Percentiles rank a stretch among this genome's conserved stretches.
These are phyloP conservation scores for Dionaea muscipula DNA, from an alignment of 179 eudicot genomes.

Conservation along the genomic window DNA sequence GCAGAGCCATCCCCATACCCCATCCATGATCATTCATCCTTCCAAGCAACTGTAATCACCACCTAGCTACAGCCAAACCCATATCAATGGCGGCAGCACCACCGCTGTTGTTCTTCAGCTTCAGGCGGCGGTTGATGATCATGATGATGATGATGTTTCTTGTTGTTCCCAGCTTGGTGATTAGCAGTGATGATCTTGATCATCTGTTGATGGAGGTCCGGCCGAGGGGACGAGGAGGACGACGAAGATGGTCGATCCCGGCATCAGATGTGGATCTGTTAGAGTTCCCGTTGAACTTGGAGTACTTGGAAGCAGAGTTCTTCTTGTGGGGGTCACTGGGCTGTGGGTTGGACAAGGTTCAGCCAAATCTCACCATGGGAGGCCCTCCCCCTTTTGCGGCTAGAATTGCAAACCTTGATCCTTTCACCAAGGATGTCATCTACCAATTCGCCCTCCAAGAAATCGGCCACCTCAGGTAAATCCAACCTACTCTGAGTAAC, in stretches of 20 bases:
- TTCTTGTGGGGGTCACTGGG: conserved; percentile 61
- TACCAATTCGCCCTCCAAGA: conserved; percentile 69
- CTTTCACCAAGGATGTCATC: conserved; percentile 36
- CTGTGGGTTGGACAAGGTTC: conserved; percentile 46
- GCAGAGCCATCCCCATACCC: too few relatives aligned
- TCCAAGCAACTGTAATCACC: too few relatives aligned
- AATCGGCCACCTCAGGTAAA: conserved; percentile 70
- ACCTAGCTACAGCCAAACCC: too few relatives aligned
- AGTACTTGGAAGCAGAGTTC: conserved; percentile 83
- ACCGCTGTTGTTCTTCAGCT: conserved; percentile 3
- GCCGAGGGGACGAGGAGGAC: neutral
- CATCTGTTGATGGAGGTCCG: neutral
- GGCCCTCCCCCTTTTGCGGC: conserved; percentile 59
- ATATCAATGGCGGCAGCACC: neutral
- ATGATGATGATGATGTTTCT: neutral
- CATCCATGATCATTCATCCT: too few relatives aligned
- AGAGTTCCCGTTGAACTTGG: conserved; percentile 73
- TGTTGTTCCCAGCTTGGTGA: conserved; percentile 1
- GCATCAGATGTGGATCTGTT: conserved; percentile 25
- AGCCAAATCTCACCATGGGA: conserved; percentile 43
- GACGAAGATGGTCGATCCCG: conserved; percentile 9
- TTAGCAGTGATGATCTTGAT: neutral
- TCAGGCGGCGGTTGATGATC: neutral
- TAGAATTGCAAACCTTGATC: conserved; percentile 43
- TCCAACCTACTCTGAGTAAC: too few relatives aligned